Base-by-base conservation (phyloP, 75 land plant species). In the Pinus tabuliformis region DNA sequence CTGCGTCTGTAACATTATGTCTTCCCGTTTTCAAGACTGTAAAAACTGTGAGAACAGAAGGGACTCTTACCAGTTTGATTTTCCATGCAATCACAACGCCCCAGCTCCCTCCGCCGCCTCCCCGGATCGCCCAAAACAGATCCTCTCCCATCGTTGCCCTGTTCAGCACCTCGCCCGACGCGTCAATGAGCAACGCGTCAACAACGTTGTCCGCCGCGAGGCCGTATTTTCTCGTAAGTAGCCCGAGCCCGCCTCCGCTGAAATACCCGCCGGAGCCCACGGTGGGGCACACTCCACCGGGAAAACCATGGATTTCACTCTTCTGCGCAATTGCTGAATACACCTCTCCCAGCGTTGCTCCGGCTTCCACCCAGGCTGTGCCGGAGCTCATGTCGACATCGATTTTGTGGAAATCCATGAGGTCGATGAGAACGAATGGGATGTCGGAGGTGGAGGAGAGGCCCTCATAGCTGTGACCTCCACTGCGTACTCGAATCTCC, bases 261-360 rank as follows among this genome's bases (percentile, higher is more conserved):
- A 85, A 56, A 39, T 84, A 82, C 5, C 89, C 89, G 17, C 89
- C 89, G 9, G 79, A 72, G 13, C 87, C 89, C 6, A 85, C 71
- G 5, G 87, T 85, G 45, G 84, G 82, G 74, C 89, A 87, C 0
- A 73, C 21, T 0, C 89, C 89, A 1, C 87, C 86, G 3, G 87
- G 87, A 73, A 87, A 87, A 24, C 73, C 83, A 21, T 20, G 73
- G 42, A 17, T 37, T 9, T 18, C 14, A 11, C 76, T 83, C 56
- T 57, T 70, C 20, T 72, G 61, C 0, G 83, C 82, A 11, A 87
- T 75, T 14, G 63, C 73, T 68, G 78, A 87, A 70, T 78, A 83
- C 3, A 87, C 37, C 66, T 87, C 73, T 5, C 89, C 89, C 7
- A 87, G 20, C 3, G 86, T 86, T 12, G 88, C 83, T 5, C 88